These are phyloP conservation scores for Diaporthe velutina DNA, from an alignment of 2,329 filamentous ascomycete genomes.

Conservation along the genomic window DNA sequence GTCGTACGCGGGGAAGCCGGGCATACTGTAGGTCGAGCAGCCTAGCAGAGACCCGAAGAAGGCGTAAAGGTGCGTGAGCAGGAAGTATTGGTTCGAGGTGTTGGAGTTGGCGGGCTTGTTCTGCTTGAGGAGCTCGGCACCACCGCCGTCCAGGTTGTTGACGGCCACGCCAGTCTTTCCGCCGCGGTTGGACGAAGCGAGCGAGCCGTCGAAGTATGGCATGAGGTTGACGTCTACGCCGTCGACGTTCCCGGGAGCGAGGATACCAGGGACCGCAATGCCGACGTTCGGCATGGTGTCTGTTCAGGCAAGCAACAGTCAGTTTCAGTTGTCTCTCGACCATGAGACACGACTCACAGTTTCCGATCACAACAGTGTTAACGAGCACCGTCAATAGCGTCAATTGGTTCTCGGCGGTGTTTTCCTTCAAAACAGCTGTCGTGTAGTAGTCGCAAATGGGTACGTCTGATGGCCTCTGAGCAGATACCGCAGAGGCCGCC, in stretches of 20 bases:
- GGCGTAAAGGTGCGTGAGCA: slow-evolving; percentile 72
- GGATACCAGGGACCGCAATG: slow-evolving; percentile 68
- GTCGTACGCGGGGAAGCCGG: slow-evolving; percentile 63
- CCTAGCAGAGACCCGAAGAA: slow-evolving; percentile 72
- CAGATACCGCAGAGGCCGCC: slow-evolving; percentile 46
- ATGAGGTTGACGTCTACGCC: slow-evolving; percentile 67
- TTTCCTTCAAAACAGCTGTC: slow-evolving; percentile 68
- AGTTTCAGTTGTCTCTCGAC: background rate
- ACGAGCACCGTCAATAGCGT: slow-evolving; percentile 69
- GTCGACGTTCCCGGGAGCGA: slow-evolving; percentile 63
- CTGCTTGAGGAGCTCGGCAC: slow-evolving; percentile 65
- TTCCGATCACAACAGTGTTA: slow-evolving; percentile 75
- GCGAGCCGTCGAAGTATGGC: slow-evolving; percentile 69
- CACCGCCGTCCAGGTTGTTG: slow-evolving; percentile 74
- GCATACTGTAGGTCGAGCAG: slow-evolving; percentile 64
- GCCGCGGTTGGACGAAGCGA: slow-evolving; percentile 66
- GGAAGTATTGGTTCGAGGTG: slow-evolving; percentile 67
- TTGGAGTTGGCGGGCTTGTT: slow-evolving; percentile 66
- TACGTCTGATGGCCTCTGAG: slow-evolving; percentile 61
- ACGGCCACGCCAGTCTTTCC: slow-evolving; percentile 58
- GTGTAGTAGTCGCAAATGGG: slow-evolving; percentile 76
- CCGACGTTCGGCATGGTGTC: slow-evolving; percentile 67
- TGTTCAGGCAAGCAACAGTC: slow-evolving; percentile 41
- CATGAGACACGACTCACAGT: slow-evolving; percentile 55
- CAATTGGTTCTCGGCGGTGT: slow-evolving; percentile 70